Evolutionary conservation across 2,329 filamentous ascomycete genomes (phyloP).

Genomic region (Phaeosphaeriaceae sp.): DNA sequence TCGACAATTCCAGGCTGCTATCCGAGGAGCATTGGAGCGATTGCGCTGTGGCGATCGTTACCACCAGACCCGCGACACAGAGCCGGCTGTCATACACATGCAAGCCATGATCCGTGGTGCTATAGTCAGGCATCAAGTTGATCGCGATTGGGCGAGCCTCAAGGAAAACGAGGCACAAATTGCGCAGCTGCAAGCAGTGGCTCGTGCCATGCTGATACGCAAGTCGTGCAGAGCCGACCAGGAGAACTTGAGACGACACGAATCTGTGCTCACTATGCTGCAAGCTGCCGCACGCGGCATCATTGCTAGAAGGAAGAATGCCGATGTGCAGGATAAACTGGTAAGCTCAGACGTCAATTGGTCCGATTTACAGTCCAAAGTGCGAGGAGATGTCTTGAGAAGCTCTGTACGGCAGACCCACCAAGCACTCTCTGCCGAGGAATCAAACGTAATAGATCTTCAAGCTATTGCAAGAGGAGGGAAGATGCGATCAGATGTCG

Average conservation of each 20-base stretch:
- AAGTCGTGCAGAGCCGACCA: slow-evolving; percentile 43
- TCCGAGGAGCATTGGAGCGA: slow-evolving; percentile 57
- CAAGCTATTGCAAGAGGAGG: slow-evolving; percentile 52
- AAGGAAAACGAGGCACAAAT: slow-evolving; percentile 59
- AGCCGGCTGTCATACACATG: slow-evolving; percentile 62
- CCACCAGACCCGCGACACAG: slow-evolving; percentile 66
- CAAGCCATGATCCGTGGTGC: slow-evolving; percentile 70
- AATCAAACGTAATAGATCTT: slow-evolving; percentile 41
- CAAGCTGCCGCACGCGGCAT: slow-evolving; percentile 70
- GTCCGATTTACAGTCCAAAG: slow-evolving; percentile 54
- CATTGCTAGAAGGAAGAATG: slow-evolving; percentile 50
- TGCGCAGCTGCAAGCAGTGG: slow-evolving; percentile 49
- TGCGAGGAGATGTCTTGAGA: slow-evolving; percentile 50
- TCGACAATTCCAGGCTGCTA: slow-evolving; percentile 63
- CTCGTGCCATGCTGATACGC: slow-evolving; percentile 52
- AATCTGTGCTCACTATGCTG: slow-evolving; percentile 57
- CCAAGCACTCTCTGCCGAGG: slow-evolving; percentile 41
- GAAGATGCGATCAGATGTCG: slow-evolving; percentile 39
- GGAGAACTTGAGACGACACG: slow-evolving; percentile 46
- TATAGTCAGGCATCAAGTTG: slow-evolving; percentile 65
- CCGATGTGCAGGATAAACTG: slow-evolving; percentile 50
- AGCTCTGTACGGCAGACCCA: slow-evolving; percentile 36
- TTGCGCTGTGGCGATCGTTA: slow-evolving; percentile 60
- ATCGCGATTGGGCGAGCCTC: slow-evolving; percentile 43
- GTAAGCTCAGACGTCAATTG: slow-evolving; percentile 51